Base-by-base conservation (phyloP, 441 rosid genomes). In the Gossypium schwendimanii region DNA sequence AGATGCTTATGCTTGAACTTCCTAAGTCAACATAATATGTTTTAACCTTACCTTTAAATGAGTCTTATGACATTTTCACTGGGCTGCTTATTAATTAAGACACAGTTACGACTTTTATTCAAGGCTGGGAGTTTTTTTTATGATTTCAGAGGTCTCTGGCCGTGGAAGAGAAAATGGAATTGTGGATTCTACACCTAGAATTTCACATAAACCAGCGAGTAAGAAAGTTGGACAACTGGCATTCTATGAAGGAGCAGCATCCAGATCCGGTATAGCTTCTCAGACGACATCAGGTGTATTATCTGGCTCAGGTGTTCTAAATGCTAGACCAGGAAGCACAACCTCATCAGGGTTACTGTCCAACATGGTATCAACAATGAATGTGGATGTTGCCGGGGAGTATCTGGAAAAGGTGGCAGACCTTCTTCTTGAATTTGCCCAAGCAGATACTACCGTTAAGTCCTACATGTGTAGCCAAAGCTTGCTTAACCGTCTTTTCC, bases 401-500 rank as follows among this genome's bases (percentile, higher is more conserved):
- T 95, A 92, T 83, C 83, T 93, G 81, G 97, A 90, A 83, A 95
- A 91, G 83, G 98, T 92, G 75, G 96, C 98, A 28, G 95, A 93
- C 80, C 89, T 95, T 69, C 87, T 93, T 62, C 96, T 91, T 71
- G 99, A 95, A 88, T 93, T 95, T 90, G 87, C 99, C 53, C 92
- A 90, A 79, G 98, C 99, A 21, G 98, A 91, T 77, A 90, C 98
- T 7, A 81, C 85, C 23, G 98, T 95, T 10, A 95, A 95, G 77
- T 91, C 96, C 59, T 88, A 84, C 76, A 89, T 93, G 98, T 95
- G 91, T 74, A 89, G 96, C 86, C 97, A 88, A 86, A 89, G 96
- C 78, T 82, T 91, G 83, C 98, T 95, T 76, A 82, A 81, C 80
- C 95, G 98, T 72, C 96, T 95, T 76, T 91, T 95, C 82, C 96